A percentile compares a stretch with the other conserved stretches of the same genome.
phyloP scores from a whole-genome alignment of 345 rosid species.

The Raphanus raphanistrum region DNA sequence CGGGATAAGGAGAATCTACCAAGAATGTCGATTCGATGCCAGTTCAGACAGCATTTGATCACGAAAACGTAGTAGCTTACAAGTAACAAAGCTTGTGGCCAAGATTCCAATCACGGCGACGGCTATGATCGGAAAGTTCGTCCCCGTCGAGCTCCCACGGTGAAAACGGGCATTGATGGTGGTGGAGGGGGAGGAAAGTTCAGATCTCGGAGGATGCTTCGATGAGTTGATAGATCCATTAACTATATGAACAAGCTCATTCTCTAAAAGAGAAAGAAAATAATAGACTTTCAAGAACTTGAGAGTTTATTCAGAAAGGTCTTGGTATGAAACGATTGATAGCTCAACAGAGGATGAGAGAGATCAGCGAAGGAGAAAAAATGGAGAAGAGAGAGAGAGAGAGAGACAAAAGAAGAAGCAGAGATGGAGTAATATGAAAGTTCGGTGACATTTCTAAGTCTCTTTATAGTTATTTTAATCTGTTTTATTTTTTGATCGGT shows the following conservation, averaged over 20 bases:
- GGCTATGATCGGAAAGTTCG: conserved; percentile 64
- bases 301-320: neutral
- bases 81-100: conserved; percentile 77
- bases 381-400: conserved; percentile 15
- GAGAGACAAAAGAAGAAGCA: conserved; percentile 27
- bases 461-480: conserved; percentile 19
- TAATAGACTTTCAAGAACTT: conserved; percentile 11
- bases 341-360: neutral
- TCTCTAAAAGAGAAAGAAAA: conserved; percentile 2
- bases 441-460: conserved; percentile 36
- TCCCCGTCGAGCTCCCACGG: conserved; percentile 25
- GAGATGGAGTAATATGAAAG: conserved; percentile 30
- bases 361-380: neutral
- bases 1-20: conserved; percentile 62
- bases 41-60: conserved; percentile 86
- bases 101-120: conserved; percentile 80
- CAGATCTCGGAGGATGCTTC: conserved; percentile 25
- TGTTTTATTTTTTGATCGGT: conserved; percentile 25
- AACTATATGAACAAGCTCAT: neutral
- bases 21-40: conserved; percentile 72
- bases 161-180: conserved; percentile 31
- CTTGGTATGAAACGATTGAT: neutral
- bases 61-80: conserved; percentile 86
- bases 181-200: conserved; percentile 40
- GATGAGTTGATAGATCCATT: conserved; percentile 34